Base-by-base conservation (phyloP, 1,284 basidiomycete genomes). In the Rhodotorula sp. region DNA sequence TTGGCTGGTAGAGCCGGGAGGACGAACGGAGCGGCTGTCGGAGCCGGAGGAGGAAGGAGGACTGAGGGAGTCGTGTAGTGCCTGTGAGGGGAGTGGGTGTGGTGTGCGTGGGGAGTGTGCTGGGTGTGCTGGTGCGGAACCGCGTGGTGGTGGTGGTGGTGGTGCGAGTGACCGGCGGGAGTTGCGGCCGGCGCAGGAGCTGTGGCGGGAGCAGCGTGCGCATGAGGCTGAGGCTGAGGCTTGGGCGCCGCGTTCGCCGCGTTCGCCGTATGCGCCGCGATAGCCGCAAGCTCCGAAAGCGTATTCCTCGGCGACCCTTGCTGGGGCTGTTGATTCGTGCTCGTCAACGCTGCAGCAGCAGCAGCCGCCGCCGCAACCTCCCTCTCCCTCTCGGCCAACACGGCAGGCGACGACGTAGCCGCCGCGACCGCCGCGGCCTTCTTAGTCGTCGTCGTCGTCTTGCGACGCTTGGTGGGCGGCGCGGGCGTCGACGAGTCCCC, bases 271-370 rank as follows among this genome's bases (percentile, higher is more conserved):
- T 69, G 73, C 30, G 64, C 59, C 18, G 71, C 73, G 24, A 71
- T 66, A 2, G 71, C 67, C 16, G 71, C 73, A 11, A 75, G 71
- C 28, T 75, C 73, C 26, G 64, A 68, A 4, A 75, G 59, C 20
- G 56, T 64, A 56, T 65, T 65, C 9, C 73, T 34, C 18, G 67
- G 67, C 46, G 70, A 64, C n/a, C 59, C 61, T 13, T 54, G 51
- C 24, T 1, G 58, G 53, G 2, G 44, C 51, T n/a, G n/a, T n/a
- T n/a, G n/a, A n/a, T n/a, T n/a, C n/a, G 9, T 13, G 34, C 34
- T 13, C 7, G 24, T 54, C 20, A 6, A 54, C 44, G 47, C 56
- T 2, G 30, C 51, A 3, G 65, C 54, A 4, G 62, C 57, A 20
- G 50, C 60, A 8, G 64, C 34, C 1, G 55, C 64, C 3, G 51